phyloP scores from a whole-genome alignment of 2,329 filamentous ascomycete genomes.

The Orbilia blumenaviensis region DNA sequence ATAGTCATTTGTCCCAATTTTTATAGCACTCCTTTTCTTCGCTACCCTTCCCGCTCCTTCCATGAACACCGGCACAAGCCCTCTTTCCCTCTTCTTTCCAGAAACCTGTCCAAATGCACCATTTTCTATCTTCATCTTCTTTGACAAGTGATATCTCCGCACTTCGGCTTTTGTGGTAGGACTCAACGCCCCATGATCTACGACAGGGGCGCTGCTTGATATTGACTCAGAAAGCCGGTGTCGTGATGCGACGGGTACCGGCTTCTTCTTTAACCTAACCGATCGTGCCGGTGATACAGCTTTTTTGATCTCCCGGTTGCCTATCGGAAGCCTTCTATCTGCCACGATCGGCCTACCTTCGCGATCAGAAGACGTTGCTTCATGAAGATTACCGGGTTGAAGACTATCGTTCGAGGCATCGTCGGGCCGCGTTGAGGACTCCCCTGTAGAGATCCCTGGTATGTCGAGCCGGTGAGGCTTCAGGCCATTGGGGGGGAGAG shows the following conservation, averaged over 20 bases:
- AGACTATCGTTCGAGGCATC: conserved; percentile 12
- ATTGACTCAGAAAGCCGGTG: conserved; percentile 44
- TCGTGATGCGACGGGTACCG: conserved; percentile 14
- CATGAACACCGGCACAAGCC: conserved; percentile 48
- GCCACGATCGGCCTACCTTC: conserved; percentile 45
- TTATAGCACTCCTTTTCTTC: conserved; percentile 48
- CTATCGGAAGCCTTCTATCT: conserved; percentile 37
- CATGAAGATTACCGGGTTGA: conserved; percentile 17
- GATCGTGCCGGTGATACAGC: conserved; percentile 47
- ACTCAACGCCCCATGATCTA: conserved; percentile 30
- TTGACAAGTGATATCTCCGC: conserved; percentile 45
- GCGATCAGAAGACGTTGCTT: conserved; percentile 36
- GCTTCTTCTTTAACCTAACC: conserved; percentile 51
- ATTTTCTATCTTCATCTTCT: conserved; percentile 51
- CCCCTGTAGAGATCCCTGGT: conserved; percentile 19
- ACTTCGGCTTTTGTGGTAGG: conserved; percentile 47
- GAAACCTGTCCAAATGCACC: conserved; percentile 41
- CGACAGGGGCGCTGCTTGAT: conserved; percentile 7
- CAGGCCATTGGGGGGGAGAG: conserved; percentile 23
- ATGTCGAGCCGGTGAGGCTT: conserved; percentile 8
- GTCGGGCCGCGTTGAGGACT: not conserved
- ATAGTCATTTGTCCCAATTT: conserved; percentile 24
- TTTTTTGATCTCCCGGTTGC: conserved; percentile 45
- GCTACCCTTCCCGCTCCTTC: conserved; percentile 50
- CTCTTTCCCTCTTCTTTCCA: conserved; percentile 48